Percentiles rank a stretch among this genome's conserved stretches.
Conservation (phyloP, 257 asterid genomes). For the Cinchona pubescens region DNA sequence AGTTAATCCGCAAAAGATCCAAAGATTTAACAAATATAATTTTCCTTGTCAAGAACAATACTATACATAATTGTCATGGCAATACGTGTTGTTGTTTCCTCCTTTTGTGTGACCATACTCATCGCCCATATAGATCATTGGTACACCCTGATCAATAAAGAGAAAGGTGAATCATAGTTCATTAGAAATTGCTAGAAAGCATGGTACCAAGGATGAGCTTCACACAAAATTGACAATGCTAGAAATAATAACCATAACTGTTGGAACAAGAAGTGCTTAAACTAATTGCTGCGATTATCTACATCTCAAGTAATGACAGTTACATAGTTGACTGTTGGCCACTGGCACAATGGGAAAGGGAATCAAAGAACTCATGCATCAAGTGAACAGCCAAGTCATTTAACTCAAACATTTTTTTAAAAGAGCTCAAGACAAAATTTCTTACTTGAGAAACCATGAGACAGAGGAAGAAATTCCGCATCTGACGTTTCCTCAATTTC, state of each 20-base stretch:
- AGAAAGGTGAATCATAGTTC: constrained; percentile 8
- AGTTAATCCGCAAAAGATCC: background rate
- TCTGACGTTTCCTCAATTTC: constrained; percentile 85
- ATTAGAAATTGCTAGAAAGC: background rate
- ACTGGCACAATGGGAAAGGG: background rate
- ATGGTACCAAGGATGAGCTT: background rate
- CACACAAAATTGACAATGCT: background rate
- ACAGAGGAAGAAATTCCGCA: constrained; percentile 80
- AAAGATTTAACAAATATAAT: background rate
- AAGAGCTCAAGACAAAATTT: background rate
- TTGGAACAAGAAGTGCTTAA: background rate
- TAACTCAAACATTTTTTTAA: background rate
- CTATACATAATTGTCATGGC: constrained; percentile 83
- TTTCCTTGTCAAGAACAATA: constrained; percentile 9
- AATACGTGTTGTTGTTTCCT: constrained; percentile 95
- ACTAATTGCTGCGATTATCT: background rate
- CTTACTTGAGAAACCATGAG: constrained; percentile 98
- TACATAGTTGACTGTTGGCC: background rate
- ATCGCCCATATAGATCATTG: constrained; percentile 95
- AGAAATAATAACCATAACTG: background rate
- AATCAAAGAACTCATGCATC: background rate
- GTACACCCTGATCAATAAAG: constrained; percentile 69
- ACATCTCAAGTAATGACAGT: background rate
- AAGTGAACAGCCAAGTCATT: background rate
- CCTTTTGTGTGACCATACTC: constrained; percentile 98